These are phyloP conservation scores for Cordia subcordata DNA, from an alignment of 257 asterid genomes.

Conservation along the genomic window DNA sequence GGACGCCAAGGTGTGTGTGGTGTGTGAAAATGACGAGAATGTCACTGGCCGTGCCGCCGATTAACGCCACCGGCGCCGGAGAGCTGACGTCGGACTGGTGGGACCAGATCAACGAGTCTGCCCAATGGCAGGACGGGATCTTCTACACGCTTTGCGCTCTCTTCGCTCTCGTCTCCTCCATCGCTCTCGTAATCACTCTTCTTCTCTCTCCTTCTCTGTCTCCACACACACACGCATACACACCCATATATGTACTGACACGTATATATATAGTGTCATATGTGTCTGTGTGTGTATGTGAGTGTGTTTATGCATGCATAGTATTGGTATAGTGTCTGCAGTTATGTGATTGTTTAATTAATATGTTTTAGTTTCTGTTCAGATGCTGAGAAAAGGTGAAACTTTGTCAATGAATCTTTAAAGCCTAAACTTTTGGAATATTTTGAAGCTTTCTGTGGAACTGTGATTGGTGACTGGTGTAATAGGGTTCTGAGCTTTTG, in stretches of 20 bases:
- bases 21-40: background rate
- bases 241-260: background rate
- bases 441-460: background rate
- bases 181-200: constrained; percentile 23
- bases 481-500: too few relatives aligned
- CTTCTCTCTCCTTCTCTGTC: background rate
- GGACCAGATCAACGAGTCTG: constrained; percentile 9
- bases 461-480: too few relatives aligned
- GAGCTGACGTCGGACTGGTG: constrained; percentile 14
- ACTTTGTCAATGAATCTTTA: background rate
- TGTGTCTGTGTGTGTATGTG: too few relatives aligned
- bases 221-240: too few relatives aligned
- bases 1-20: background rate
- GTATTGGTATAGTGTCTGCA: too few relatives aligned
- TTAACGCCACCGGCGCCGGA: background rate
- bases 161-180: constrained; percentile 23
- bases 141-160: constrained; percentile 29
- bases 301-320: too few relatives aligned
- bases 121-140: constrained; percentile 13
- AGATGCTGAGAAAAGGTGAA: background rate
- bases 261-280: background rate
- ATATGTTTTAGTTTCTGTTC: background rate
- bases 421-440: background rate
- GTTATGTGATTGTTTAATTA: too few relatives aligned
- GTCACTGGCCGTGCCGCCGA: background rate